Conservation (phyloP, 2,329 filamentous ascomycete genomes). For the Plectosphaerella cucumerina region DNA sequence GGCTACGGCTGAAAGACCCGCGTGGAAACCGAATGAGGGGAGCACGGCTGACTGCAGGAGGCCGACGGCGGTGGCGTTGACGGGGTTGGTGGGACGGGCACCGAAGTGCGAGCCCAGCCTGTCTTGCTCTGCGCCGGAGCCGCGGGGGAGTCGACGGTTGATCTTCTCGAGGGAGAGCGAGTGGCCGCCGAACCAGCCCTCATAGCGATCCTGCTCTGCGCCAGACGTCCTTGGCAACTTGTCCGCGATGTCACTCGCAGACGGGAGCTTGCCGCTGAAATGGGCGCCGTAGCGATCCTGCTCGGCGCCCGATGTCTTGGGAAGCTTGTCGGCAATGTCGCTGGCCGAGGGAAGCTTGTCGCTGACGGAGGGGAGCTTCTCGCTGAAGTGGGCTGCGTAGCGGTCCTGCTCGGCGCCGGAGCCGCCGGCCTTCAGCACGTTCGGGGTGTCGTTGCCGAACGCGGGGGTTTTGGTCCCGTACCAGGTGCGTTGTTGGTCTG, state of each 20-base stretch:
- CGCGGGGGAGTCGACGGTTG: conserved; percentile 5
- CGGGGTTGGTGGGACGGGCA: conserved; percentile 7
- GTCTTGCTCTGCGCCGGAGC: conserved; percentile 13
- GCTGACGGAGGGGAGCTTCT: conserved; percentile 4
- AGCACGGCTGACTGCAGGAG: conserved; percentile 49
- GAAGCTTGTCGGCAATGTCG: conserved; percentile 10
- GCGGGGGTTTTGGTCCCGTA: background rate
- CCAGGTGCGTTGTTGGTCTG: too few species aligned
- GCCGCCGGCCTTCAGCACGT: background rate
- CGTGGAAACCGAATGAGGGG: conserved; percentile 50
- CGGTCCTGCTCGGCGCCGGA: conserved; percentile 16
- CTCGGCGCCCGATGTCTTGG: too few species aligned
- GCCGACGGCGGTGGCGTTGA: conserved; percentile 30
- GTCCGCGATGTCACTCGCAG: conserved; percentile 10
- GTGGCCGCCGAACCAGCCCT: conserved; percentile 5
- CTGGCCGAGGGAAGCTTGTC: conserved; percentile 12
- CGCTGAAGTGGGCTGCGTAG: conserved; percentile 11
- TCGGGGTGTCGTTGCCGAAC: background rate
- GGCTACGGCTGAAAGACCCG: conserved; percentile 44
- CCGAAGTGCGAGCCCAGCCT: conserved; percentile 18
- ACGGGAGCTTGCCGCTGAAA: conserved; percentile 14
- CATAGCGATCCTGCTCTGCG: conserved; percentile 8
- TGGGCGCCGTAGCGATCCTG: conserved; percentile 17
- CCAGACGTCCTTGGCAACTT: conserved; percentile 10
- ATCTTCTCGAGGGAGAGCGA: conserved; percentile 1